Conservation (phyloP, 2,329 filamentous ascomycete species). For the Dactylellina parvicollis region DNA sequence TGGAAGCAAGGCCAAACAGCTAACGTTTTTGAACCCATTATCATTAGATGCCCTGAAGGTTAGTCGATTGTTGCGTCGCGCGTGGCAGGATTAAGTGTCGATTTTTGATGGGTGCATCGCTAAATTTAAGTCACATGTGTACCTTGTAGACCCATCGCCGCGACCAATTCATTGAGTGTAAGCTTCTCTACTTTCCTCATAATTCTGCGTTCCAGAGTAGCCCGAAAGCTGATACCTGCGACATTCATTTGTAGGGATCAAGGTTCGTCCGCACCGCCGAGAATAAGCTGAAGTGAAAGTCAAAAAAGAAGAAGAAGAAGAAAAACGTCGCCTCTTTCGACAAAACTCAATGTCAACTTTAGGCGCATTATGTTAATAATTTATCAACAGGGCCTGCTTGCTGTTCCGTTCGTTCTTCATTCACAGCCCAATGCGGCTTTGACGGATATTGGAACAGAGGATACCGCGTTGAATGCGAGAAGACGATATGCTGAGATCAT, state of each 20-base stretch:
- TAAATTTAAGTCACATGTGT: no score
- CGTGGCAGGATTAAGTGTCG: no score
- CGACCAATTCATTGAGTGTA: slow-evolving; percentile 53
- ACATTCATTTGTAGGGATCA: slow-evolving; percentile 27
- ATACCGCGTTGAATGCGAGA: slow-evolving; percentile 81
- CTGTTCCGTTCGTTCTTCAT: slow-evolving; percentile 94
- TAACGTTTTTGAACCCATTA: neutral
- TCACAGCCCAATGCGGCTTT: slow-evolving; percentile 92
- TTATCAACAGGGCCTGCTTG: slow-evolving; percentile 75
- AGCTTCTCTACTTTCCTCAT: neutral
- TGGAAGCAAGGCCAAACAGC: neutral
- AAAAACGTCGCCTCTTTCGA: no score
- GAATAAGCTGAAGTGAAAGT: neutral
- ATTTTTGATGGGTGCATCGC: no score
- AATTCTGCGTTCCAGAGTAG: neutral
- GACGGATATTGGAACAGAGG: slow-evolving; percentile 71
- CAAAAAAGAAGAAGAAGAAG: no score
- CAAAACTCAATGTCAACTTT: neutral
- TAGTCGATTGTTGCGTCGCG: neutral
- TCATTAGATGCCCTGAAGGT: slow-evolving; percentile 48
- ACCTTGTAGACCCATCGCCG: slow-evolving; percentile 42
- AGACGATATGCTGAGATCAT: slow-evolving; percentile 94
- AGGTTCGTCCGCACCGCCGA: slow-evolving; percentile 10
- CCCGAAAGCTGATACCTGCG: neutral
- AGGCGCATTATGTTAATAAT: neutral